Evolutionary conservation across 345 rosid genomes (phyloP), one percentile per base, ranked within the genome.

Genomic region (Citrus unshiu): DNA sequence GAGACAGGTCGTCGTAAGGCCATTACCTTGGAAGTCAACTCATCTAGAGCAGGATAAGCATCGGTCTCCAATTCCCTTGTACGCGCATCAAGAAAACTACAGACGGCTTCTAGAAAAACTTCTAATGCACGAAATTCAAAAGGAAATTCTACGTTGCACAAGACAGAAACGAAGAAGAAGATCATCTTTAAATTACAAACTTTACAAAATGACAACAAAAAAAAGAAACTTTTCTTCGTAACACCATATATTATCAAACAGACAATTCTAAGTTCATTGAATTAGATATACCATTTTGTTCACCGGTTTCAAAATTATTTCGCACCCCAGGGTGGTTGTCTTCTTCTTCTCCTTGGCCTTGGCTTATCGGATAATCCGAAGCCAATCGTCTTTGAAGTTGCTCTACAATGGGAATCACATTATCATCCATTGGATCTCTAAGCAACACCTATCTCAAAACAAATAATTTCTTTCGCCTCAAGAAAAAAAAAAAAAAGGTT

Each of bases 21-120:
- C 21, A 51, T 68, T 83, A 83, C 90, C 86, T 82, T 85, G 61
- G 90, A 84, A 70, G 91, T 90, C 63, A 90, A 83, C 80, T 88
- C 91, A 74, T 90, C 90, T 54, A 90, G 74, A 75, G 91, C 91
- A n/a, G 90, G 93, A 78, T 88, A 86, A 49, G 92, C 76, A 70
- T 77, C 87, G 19, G 85, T 86, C 89, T 86, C 90, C 72, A 90
- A 79, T 68, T 90, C 88, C 60, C 83, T 83, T 5, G 91, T 85
- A 39, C 88, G 84, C 0, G 87, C 91, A 83, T 86, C 91, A 74
- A 85, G 90, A 78, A 88, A 90, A 78, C 93, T 88, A 84, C 90
- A 90, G 75, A 90, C 82, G 60, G 87, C 90, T 82, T 88, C 90
- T 54, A 90, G 67, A 43, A 85, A 89, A 65, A 90, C 90, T 85